Conservation (phyloP, 1,139 yeast species). For the Candida mesenterica region DNA sequence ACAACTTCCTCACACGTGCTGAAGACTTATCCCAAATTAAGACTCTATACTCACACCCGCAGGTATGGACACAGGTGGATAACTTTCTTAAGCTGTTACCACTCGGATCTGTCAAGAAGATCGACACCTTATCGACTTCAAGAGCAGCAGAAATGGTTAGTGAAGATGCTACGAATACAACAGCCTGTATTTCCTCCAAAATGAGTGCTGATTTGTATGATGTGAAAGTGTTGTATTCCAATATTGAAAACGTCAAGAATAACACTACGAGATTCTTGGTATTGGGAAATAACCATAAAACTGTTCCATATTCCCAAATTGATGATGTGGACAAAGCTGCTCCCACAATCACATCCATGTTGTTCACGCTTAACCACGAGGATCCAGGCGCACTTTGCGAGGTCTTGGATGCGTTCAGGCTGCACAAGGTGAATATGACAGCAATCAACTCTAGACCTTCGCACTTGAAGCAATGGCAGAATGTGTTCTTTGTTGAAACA, state of each 20-base stretch:
- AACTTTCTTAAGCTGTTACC: conserved; percentile 43
- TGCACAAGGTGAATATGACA: conserved; percentile 60
- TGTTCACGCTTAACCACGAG: conserved; percentile 66
- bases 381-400: conserved; percentile 75
- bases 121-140: conserved; percentile 79
- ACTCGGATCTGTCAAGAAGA: conserved; percentile 37
- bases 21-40: conserved; percentile 42
- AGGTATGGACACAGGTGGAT: conserved; percentile 93
- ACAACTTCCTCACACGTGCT: conserved; percentile 62
- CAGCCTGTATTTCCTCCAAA: conserved; percentile 48
- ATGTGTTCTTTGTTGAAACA: conserved; percentile 75
- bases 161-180: conserved; percentile 33
- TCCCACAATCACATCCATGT: conserved; percentile 47
- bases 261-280: conserved; percentile 87
- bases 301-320: conserved; percentile 5
- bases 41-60: conserved; percentile 87
- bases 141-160: conserved; percentile 72
- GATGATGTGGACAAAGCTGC: conserved; percentile 8
- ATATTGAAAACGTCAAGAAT: conserved; percentile 66
- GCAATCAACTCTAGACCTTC: conserved; percentile 77
- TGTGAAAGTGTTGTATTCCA: conserved; percentile 53
- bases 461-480: conserved; percentile 69
- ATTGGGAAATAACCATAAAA: conserved; percentile 37
- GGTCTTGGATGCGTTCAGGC: conserved; percentile 59
- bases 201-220: conserved; percentile 66